Evolutionary conservation across 441 rosid genomes (phyloP).

Genomic region (Erodium chrysanthum): DNA sequence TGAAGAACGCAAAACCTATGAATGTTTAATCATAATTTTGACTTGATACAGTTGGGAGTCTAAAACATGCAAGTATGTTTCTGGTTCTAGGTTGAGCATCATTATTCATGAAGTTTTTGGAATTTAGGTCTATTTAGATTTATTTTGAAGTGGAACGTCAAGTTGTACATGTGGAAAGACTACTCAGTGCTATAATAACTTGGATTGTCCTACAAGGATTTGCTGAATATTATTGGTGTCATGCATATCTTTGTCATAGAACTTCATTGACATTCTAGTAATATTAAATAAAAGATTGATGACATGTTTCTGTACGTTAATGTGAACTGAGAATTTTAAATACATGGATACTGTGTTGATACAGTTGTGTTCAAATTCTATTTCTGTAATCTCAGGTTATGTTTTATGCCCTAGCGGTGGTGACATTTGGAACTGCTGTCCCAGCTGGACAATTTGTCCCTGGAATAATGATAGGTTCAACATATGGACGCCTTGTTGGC

Average conservation of each 20-base stretch:
- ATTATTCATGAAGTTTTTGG: background rate
- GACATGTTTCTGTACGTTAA: background rate
- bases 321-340: background rate
- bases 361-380: slow-evolving; percentile 3
- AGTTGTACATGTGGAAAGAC: background rate
- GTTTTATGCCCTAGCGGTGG: slow-evolving; percentile 89
- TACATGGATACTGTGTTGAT: background rate
- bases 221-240: background rate
- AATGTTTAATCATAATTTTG: background rate
- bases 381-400: slow-evolving; percentile 49
- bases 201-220: background rate
- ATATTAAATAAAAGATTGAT: background rate
- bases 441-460: slow-evolving; percentile 99
- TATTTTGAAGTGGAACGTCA: background rate
- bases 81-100: background rate
- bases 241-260: background rate
- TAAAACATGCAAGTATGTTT: background rate
- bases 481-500: slow-evolving; percentile 96
- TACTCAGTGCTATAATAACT: background rate
- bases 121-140: background rate
- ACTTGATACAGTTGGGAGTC: background rate
- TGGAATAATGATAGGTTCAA: slow-evolving; percentile 96
- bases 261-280: background rate
- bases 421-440: slow-evolving; percentile 94
- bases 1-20: background rate